A percentile compares a stretch with the other conserved stretches of the same genome.
Conservation (phyloP, 768 basidiomycete species). For the Suillus paluster region DNA sequence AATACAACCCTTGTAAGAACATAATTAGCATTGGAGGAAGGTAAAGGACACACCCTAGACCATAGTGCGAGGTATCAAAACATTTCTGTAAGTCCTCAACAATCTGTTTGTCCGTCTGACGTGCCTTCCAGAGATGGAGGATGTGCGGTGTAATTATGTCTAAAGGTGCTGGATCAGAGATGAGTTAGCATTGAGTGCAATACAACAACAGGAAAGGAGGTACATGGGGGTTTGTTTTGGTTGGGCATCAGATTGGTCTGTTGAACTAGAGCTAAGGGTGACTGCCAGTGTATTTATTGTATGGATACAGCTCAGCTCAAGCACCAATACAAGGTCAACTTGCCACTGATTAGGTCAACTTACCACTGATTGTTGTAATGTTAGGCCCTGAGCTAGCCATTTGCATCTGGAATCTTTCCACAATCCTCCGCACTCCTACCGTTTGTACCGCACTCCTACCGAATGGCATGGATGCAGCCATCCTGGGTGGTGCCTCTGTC, state of each 20-base stretch:
- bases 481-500: neutral
- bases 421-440: neutral
- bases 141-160: neutral
- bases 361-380: no score
- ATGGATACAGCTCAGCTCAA: neutral
- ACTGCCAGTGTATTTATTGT: neutral
- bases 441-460: neutral
- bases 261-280: neutral
- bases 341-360: neutral
- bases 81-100: neutral
- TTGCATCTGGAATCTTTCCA: no score
- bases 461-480: neutral
- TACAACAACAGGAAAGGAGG: neutral
- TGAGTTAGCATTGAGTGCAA: neutral
- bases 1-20: neutral
- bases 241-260: neutral
- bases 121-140: neutral
- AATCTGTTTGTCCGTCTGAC: constrained; percentile 1
- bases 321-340: neutral
- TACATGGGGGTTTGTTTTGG: constrained; percentile 3
- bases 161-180: neutral
- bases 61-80: neutral
- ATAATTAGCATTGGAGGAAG: neutral
- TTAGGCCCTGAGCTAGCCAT: no score
- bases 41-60: neutral